Conservation (phyloP, 371 early-diverging fungal species). For the Mucor lusitanicus region DNA sequence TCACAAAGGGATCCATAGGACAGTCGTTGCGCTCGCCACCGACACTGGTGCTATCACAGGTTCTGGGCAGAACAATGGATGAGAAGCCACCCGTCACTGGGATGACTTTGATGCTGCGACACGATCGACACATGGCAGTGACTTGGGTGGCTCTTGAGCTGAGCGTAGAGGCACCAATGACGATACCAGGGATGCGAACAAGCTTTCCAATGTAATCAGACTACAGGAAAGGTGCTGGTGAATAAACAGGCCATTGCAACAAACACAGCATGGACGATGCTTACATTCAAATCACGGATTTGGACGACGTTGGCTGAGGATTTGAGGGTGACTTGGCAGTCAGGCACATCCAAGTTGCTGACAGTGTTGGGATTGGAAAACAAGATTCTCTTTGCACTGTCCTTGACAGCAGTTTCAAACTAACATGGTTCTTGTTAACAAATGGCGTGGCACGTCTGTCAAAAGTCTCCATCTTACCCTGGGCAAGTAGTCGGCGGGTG, state of each 20-base stretch:
- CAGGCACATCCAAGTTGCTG: constrained; percentile 60
- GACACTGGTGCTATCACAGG: constrained; percentile 64
- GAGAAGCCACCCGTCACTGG: constrained; percentile 89
- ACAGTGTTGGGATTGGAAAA: constrained; percentile 44
- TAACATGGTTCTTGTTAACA: constrained; percentile 19
- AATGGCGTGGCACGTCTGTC: too few relatives aligned
- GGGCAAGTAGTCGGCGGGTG: constrained; percentile 69
- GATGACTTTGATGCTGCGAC: constrained; percentile 79
- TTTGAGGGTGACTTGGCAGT: constrained; percentile 86
- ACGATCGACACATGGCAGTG: constrained; percentile 85
- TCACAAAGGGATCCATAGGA: constrained; percentile 94
- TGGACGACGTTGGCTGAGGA: constrained; percentile 84
- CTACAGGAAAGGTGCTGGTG: constrained; percentile 29
- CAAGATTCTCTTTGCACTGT: constrained; percentile 68
- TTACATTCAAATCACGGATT: constrained; percentile 83
- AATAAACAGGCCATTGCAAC: too few relatives aligned
- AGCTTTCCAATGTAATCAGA: constrained; percentile 91
- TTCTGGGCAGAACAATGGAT: constrained; percentile 81
- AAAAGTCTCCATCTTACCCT: not conserved
- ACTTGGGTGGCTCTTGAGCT: constrained; percentile 88
- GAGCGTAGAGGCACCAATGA: constrained; percentile 94
- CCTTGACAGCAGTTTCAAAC: constrained; percentile 88
- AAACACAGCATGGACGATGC: too few relatives aligned
- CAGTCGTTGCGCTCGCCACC: constrained; percentile 52
- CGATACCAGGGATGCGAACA: constrained; percentile 96